Evolutionary conservation across 192 early-diverging fungal species (phyloP).

Genomic region (Coemansia biformis): DNA sequence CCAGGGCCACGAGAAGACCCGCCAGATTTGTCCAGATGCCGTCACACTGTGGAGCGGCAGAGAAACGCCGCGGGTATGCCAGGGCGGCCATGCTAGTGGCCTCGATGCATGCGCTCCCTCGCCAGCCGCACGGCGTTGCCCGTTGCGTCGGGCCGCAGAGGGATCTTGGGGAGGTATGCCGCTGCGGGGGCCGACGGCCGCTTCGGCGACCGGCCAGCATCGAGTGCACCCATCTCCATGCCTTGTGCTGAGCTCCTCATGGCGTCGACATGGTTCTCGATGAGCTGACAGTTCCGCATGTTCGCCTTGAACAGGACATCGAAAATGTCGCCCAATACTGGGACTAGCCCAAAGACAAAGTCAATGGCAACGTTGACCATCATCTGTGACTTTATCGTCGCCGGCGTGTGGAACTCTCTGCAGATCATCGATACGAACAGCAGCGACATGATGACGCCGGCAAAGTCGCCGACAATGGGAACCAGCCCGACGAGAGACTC

Average conservation of each 20-base stretch:
- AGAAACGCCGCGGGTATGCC: no score
- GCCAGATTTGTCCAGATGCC: no score
- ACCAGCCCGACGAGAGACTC: constrained; percentile 42
- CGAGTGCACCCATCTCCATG: constrained; percentile 8
- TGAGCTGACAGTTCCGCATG: constrained; percentile 37
- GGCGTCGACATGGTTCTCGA: constrained; percentile 24
- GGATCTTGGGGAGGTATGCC: constrained; percentile 24
- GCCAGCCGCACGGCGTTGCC: no score
- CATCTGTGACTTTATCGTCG: constrained; percentile 36
- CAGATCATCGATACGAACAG: constrained; percentile 26
- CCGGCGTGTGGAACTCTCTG: constrained; percentile 23
- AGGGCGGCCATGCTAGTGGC: no score
- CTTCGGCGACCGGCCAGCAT: not conserved
- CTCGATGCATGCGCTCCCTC: no score
- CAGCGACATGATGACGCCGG: constrained; percentile 26
- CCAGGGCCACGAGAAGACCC: no score
- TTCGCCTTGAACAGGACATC: constrained; percentile 48
- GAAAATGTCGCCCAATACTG: constrained; percentile 46
- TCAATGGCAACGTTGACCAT: constrained; percentile 41
- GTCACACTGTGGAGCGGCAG: no score
- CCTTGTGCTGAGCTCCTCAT: constrained; percentile 3
- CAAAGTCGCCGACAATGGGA: constrained; percentile 45
- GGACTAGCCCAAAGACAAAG: constrained; percentile 40
- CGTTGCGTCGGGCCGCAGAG: no score
- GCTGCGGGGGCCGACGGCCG: constrained; percentile 6